Percentiles rank a stretch among this genome's conserved stretches.
phyloP scores from a whole-genome alignment of 192 early-diverging fungal species.

The Dimargaris verticillata region DNA sequence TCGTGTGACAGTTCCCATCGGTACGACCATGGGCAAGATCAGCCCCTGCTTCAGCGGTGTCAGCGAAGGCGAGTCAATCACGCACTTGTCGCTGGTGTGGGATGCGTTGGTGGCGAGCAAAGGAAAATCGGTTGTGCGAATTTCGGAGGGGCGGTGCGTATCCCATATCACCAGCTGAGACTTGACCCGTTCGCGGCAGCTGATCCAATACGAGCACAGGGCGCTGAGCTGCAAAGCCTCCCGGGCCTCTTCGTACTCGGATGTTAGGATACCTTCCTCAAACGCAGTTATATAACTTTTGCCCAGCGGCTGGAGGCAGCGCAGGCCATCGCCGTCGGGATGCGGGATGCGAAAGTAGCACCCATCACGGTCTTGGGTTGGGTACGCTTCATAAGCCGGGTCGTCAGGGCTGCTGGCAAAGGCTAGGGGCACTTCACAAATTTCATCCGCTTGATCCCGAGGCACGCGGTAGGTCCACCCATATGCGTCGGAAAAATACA shows the following conservation, averaged over 20 bases:
- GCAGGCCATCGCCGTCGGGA: slow-evolving; percentile 56
- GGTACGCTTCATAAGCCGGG: slow-evolving; percentile 26
- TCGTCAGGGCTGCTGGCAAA: slow-evolving; percentile 26
- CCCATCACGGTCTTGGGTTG: slow-evolving; percentile 16
- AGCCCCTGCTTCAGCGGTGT: slow-evolving; percentile 49
- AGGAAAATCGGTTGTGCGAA: slow-evolving; percentile 17
- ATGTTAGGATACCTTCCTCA: slow-evolving; percentile 63
- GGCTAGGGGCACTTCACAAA: slow-evolving; percentile 13
- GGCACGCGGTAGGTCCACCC: slow-evolving; percentile 80
- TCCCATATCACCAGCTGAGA: slow-evolving; percentile 80
- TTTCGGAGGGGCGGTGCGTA: slow-evolving; percentile 13
- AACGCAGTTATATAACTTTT: slow-evolving; percentile 65
- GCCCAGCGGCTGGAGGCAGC: slow-evolving; percentile 73
- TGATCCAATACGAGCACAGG: slow-evolving; percentile 82
- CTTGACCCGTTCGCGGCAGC: slow-evolving; percentile 57
- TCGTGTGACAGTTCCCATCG: slow-evolving; percentile 94
- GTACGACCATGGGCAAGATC: slow-evolving; percentile 76
- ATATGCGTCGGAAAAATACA: slow-evolving; percentile 42
- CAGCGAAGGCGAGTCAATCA: too few species aligned
- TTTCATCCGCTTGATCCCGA: slow-evolving; percentile 16
- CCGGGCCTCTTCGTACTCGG: slow-evolving; percentile 47
- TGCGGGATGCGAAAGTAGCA: slow-evolving; percentile 69
- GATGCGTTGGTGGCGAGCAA: slow-evolving; percentile 3
- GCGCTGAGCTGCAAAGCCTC: slow-evolving; percentile 63
- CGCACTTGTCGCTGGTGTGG: slow-evolving; percentile 14